Conservation (phyloP, 1,284 basidiomycete species). For the Inonotus hispidus region DNA sequence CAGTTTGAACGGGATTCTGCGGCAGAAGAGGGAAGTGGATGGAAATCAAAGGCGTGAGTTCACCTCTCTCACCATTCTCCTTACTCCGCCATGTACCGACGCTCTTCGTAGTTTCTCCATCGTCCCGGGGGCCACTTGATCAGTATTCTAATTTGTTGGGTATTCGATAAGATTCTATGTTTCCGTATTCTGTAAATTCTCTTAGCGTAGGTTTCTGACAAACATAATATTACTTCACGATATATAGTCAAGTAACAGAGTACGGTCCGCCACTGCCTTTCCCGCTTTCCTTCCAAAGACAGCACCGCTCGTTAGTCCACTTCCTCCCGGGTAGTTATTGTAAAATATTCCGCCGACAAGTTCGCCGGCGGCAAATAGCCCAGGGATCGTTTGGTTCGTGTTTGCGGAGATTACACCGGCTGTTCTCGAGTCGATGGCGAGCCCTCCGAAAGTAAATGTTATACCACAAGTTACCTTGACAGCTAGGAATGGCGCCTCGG, state of each 20-base stretch:
- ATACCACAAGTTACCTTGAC: constrained; percentile 64
- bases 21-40: constrained; percentile 47
- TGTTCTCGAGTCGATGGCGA: constrained; percentile 51
- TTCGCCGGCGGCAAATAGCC: constrained; percentile 61
- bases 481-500: constrained; percentile 50
- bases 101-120: constrained; percentile 1
- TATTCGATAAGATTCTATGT: background rate
- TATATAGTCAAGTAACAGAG: background rate
- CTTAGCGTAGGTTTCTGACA: background rate
- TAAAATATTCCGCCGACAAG: constrained; percentile 61
- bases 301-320: constrained; percentile 59
- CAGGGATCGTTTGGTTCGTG: constrained; percentile 38
- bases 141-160: background rate
- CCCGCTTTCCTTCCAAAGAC: constrained; percentile 64
- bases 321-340: constrained; percentile 62
- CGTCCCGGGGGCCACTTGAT: background rate
- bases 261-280: constrained; percentile 34
- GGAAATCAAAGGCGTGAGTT: constrained; percentile 62
- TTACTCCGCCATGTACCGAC: background rate
- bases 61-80: too few species aligned
- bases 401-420: constrained; percentile 43
- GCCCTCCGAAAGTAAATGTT: constrained; percentile 67
- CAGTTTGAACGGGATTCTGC: constrained; percentile 53
- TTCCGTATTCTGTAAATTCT: background rate
- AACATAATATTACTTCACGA: background rate